Conservation (phyloP, 371 early-diverging fungal species). For the Mortierella sp. region DNA sequence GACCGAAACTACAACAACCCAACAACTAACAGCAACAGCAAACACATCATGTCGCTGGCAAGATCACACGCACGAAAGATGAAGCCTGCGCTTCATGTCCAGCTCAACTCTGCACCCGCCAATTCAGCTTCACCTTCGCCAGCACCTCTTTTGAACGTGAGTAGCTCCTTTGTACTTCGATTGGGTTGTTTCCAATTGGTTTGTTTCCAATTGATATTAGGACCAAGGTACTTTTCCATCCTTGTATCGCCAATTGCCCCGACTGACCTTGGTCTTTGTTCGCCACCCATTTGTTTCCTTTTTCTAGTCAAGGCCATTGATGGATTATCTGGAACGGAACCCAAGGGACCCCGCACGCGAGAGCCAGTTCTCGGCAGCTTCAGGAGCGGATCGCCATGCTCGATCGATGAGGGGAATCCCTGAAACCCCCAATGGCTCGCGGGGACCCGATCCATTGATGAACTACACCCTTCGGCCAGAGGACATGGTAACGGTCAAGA, state of each 20-base stretch:
- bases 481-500: conserved; percentile 41
- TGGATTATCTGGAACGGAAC: conserved; percentile 44
- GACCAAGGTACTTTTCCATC: not conserved
- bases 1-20: conserved; percentile 2
- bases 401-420: conserved; percentile 49
- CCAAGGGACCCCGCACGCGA: conserved; percentile 47
- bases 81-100: conserved; percentile 51
- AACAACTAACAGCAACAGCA: not conserved
- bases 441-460: conserved; percentile 39
- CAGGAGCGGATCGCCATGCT: conserved; percentile 33
- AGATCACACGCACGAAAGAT: conserved; percentile 47
- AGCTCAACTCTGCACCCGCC: conserved; percentile 30
- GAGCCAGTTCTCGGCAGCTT: conserved; percentile 40
- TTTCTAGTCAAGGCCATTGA: conserved; percentile 37
- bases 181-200: not conserved
- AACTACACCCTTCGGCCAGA: conserved; percentile 45
- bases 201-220: not conserved
- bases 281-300: not conserved
- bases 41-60: conserved; percentile 33
- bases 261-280: not conserved
- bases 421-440: conserved; percentile 43
- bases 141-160: conserved; percentile 43
- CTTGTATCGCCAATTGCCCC: not conserved
- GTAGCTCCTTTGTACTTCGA: not conserved
- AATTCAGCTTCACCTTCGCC: conserved; percentile 32